A percentile compares a stretch with the other conserved stretches of the same genome.
Conservation (phyloP, 1,139 yeast species). For the Magnusiomyces tetraspermus region DNA sequence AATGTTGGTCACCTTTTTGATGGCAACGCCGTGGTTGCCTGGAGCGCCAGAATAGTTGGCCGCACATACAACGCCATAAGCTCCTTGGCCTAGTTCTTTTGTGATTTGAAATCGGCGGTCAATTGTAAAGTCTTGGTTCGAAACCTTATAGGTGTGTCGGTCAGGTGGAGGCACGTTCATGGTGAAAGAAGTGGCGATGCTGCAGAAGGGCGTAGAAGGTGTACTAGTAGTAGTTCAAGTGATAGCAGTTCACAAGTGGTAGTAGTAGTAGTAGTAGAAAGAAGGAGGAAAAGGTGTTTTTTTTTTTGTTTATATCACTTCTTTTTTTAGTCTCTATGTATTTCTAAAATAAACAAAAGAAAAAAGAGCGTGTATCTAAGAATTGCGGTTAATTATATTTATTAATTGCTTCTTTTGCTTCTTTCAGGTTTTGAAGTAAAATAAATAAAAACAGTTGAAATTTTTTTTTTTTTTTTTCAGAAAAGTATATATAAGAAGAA, state of each 20-base stretch:
- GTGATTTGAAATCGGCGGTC: slow-evolving; percentile 13
- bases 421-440: too few species aligned
- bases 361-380: too few species aligned
- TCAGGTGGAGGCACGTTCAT: slow-evolving; percentile 13
- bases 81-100: slow-evolving; percentile 73
- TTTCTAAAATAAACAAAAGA: too few species aligned
- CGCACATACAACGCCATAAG: slow-evolving; percentile 92
- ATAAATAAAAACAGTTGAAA: too few species aligned
- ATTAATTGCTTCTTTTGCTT: too few species aligned
- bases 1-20: slow-evolving; percentile 83
- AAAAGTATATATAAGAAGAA: too few species aligned
- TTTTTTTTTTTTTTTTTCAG: too few species aligned
- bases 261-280: not conserved
- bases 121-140: slow-evolving; percentile 9
- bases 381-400: too few species aligned
- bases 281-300: not conserved
- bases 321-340: too few species aligned
- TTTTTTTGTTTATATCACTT: too few species aligned
- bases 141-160: slow-evolving; percentile 16
- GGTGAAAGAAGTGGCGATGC: slow-evolving; percentile 6
- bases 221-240: not conserved
- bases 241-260: slow-evolving; percentile 5
- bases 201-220: too few species aligned
- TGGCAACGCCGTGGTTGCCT: slow-evolving; percentile 65
- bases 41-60: slow-evolving; percentile 67